Evolutionary conservation across 2,329 filamentous ascomycete genomes (phyloP), one percentile per base, ranked within the genome.

Genomic region (Volutella citrinella): DNA sequence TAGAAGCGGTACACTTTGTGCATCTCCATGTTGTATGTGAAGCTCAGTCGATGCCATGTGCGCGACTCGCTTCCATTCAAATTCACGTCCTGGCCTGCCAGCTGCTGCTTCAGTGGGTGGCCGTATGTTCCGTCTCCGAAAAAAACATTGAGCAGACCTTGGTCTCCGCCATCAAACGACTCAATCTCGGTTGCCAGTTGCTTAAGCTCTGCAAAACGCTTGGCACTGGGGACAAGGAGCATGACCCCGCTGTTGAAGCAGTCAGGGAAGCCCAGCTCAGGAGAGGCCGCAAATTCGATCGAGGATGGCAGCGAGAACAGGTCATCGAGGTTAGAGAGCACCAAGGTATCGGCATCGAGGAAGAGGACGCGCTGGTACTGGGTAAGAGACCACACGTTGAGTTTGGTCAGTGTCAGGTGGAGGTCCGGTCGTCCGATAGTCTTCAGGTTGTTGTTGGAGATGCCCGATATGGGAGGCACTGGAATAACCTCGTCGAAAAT

Each of bases 171-270:
- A 14, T 32, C 30, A 19, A 32, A 32, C 10, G 30, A 32, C 6
- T 16, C 21, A 5, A 17, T 25, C 9, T 14, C 16, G n/a, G 21
- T 15, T 12, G 30, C 20, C 6, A 32, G 18, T n/a, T 26, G 21
- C n/a, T 17, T 16, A 6, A 32, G 15, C 15, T 32, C 30, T 7
- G 5, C 6, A 16, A 19, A 32, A 10, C 20, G 21, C 4, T 13
- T 25, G 5, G 12, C 21, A 10, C 17, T 25, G 14, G 30, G 30
- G 9, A 17, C 22, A 6, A 32, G 16, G 9, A 32, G 30, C 30
- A 32, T 32, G 15, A 32, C 22, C n/a, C 30, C 30, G n/a, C 21
- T 26, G 30, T 32, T 32, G 21, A 32, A 32, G 20, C 30, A 32
- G 30, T 32, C 30, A n/a, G 30, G 22, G 22, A 32, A 32, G 8